Percentiles rank a stretch among this genome's conserved stretches.
These are phyloP conservation scores for Saksenaea oblongispora DNA, from an alignment of 371 early-diverging fungal species.

Conservation along the genomic window DNA sequence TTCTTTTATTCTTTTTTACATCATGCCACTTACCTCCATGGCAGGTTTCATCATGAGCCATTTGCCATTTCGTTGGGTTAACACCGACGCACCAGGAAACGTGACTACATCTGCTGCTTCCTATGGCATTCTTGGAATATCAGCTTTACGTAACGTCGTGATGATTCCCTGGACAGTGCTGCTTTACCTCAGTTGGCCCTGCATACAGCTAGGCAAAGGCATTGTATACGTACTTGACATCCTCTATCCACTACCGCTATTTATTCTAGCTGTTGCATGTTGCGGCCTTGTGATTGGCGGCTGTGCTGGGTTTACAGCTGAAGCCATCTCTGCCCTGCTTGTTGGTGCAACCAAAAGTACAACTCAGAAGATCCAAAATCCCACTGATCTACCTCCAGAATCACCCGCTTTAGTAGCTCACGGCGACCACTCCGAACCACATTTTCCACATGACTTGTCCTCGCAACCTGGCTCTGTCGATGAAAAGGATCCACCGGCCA, in stretches of 20 bases:
- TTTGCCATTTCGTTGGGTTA: background rate
- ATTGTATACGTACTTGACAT: slow-evolving; percentile 25
- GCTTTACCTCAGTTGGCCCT: background rate
- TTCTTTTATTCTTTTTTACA: background rate
- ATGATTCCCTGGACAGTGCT: background rate
- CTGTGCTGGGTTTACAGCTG: slow-evolving; percentile 51
- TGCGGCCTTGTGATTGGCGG: slow-evolving; percentile 48
- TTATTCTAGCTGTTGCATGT: slow-evolving; percentile 24
- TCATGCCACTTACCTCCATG: background rate
- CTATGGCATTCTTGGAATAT: background rate
- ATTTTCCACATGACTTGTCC: no score
- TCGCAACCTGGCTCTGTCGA: no score
- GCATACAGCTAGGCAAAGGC: background rate
- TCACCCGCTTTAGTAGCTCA: no score
- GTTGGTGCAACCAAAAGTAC: slow-evolving; percentile 25
- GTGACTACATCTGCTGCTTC: background rate
- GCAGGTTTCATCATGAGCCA: background rate
- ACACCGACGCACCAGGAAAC: background rate
- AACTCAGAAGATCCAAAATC: background rate
- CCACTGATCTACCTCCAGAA: no score
- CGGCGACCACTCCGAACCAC: no score
- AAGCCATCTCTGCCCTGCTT: slow-evolving; percentile 34
- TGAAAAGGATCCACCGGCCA: no score
- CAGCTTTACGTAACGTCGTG: background rate
- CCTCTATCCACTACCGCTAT: slow-evolving; percentile 11